Percentiles rank a stretch among this genome's conserved stretches.
phyloP scores from a whole-genome alignment of 768 basidiomycete genomes.

The Pisolithus marmoratus region DNA sequence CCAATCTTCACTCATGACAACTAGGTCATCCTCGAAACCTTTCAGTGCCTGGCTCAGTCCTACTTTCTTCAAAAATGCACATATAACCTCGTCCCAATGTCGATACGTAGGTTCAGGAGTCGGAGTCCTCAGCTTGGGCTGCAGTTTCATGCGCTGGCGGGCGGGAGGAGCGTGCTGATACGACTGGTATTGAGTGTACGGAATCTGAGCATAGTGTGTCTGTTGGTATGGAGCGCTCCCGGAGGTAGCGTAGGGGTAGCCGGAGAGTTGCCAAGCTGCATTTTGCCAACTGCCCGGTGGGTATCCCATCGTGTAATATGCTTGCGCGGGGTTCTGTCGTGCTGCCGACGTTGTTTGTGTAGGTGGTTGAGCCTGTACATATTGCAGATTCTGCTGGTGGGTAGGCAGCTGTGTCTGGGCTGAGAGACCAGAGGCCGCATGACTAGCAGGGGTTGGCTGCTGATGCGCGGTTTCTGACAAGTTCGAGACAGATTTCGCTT shows the following conservation, averaged over 20 bases:
- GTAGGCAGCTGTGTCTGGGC: conserved; percentile 9
- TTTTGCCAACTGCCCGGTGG: conserved; percentile 29
- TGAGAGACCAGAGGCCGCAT: conserved; percentile 11
- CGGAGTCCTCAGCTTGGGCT: conserved; percentile 24
- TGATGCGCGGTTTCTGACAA: conserved; percentile 6
- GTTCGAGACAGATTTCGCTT: conserved; percentile 31
- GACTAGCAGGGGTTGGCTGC: conserved; percentile 4
- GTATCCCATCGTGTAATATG: conserved; percentile 29
- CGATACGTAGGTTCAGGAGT: conserved; percentile 42
- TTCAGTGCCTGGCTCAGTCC: conserved; percentile 53
- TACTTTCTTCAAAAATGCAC: conserved; percentile 46
- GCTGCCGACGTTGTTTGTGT: conserved; percentile 8
- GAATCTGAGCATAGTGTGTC: conserved; percentile 29
- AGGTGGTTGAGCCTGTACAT: conserved; percentile 4
- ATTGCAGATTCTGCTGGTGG: conserved; percentile 13
- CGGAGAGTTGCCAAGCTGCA: conserved; percentile 27
- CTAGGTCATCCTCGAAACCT: conserved; percentile 66
- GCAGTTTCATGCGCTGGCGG: conserved; percentile 25
- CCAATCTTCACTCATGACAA: conserved; percentile 63
- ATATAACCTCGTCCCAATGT: conserved; percentile 59
- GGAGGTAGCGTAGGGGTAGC: conserved; percentile 26
- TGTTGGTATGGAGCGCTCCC: conserved; percentile 29
- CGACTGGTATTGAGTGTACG: conserved; percentile 30
- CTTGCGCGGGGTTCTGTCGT: conserved; percentile 16
- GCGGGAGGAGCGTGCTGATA: conserved; percentile 18